Evolutionary conservation across 1,284 basidiomycete genomes (phyloP).

Genomic region (Sporisorium scitamineum): DNA sequence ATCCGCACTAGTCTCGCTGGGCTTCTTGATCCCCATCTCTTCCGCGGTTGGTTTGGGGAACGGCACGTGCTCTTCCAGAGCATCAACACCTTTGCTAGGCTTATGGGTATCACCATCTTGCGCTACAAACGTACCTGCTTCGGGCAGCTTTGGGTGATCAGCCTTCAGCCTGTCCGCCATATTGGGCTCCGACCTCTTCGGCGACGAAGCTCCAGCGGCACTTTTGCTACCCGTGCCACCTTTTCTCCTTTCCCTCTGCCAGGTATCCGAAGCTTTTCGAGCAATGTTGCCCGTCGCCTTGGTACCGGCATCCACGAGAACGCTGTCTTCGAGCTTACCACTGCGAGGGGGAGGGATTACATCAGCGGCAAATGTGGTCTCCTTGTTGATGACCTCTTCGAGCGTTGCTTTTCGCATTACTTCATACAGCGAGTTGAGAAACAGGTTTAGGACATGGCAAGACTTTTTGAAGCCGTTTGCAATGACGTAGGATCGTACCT

Average conservation of each 20-base stretch:
- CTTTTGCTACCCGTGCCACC: background rate
- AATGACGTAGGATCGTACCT: slow-evolving; percentile 16
- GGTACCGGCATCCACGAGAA: background rate
- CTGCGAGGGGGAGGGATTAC: background rate
- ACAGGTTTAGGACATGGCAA: background rate
- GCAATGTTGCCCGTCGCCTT: background rate
- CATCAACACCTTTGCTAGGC: slow-evolving; percentile 3
- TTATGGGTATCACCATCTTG: slow-evolving; percentile 19
- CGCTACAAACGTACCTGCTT: slow-evolving; percentile 24
- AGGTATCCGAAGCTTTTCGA: background rate
- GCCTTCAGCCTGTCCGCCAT: slow-evolving; percentile 1
- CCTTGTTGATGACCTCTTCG: background rate
- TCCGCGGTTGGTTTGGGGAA: slow-evolving; percentile 20
- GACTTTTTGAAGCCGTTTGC: slow-evolving; percentile 18
- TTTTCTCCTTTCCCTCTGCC: slow-evolving; percentile 4
- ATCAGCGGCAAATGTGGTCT: background rate
- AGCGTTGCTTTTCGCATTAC: background rate
- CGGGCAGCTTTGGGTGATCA: slow-evolving; percentile 18
- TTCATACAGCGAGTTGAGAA: slow-evolving; percentile 8
- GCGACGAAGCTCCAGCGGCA: background rate
- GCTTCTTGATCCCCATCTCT: slow-evolving; percentile 32
- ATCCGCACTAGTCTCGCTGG: background rate
- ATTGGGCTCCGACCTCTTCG: background rate
- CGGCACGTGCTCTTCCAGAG: slow-evolving; percentile 18
- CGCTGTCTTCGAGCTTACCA: background rate